phyloP scores from a whole-genome alignment of 2,329 filamentous ascomycete genomes.

The Aspergillus costaricaensis region DNA sequence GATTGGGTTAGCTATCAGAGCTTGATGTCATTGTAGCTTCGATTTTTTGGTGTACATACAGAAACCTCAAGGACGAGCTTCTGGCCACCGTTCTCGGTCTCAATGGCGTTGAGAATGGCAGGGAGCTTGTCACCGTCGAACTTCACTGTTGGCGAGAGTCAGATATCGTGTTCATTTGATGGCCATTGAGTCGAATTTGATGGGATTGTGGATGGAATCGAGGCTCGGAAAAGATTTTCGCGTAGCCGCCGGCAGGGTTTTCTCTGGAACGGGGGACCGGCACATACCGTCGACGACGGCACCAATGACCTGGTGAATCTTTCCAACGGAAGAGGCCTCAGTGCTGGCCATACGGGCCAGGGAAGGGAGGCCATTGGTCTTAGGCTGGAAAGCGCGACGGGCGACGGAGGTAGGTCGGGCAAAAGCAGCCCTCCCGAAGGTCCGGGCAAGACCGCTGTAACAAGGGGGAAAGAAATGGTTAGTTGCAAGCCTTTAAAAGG shows the following conservation, averaged over 20 bases:
- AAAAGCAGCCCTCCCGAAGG: conserved; percentile 62
- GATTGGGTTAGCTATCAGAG: conserved; percentile 26
- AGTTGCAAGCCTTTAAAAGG: background rate
- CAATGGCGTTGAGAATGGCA: conserved; percentile 94
- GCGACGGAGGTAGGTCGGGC: conserved; percentile 57
- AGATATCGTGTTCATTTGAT: conserved; percentile 28
- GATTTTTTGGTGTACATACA: conserved; percentile 59
- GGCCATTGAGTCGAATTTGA: conserved; percentile 32
- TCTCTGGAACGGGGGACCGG: conserved; percentile 17
- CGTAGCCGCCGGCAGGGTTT: conserved; percentile 26
- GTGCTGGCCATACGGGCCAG: conserved; percentile 65
- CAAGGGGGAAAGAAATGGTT: conserved; percentile 12
- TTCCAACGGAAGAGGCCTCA: conserved; percentile 60
- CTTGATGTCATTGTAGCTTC: conserved; percentile 20
- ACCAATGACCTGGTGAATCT: conserved; percentile 86
- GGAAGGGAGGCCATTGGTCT: conserved; percentile 60
- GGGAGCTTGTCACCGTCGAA: conserved; percentile 93
- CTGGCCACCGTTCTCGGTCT: conserved; percentile 85
- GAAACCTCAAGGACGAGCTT: conserved; percentile 96
- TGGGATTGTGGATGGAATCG: conserved; percentile 40
- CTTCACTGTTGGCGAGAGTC: conserved; percentile 69
- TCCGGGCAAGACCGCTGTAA: conserved; percentile 65
- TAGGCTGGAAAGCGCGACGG: conserved; percentile 59
- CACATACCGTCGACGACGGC: conserved; percentile 94
- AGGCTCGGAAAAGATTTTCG: conserved; percentile 48